A percentile compares a stretch with the other conserved stretches of the same genome.
These are phyloP conservation scores for Selaginella moellendorffii DNA, from an alignment of 75 land plant species.

Conservation along the genomic window DNA sequence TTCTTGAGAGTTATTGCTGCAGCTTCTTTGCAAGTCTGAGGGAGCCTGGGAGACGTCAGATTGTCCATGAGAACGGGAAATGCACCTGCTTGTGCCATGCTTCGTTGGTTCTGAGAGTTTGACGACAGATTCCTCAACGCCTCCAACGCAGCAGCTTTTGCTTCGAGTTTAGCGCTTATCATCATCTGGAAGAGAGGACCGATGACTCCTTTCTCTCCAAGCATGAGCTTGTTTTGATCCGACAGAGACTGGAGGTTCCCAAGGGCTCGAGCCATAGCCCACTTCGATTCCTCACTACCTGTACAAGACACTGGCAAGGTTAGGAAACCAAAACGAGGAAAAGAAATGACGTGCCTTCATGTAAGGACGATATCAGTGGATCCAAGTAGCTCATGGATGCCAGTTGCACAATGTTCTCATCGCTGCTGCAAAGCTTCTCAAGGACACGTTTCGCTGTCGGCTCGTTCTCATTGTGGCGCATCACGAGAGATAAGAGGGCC, in stretches of 20 bases:
- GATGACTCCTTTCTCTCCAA: slow-evolving; percentile 42
- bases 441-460: slow-evolving; percentile 26
- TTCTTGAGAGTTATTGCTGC: slow-evolving; percentile 40
- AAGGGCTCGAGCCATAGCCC: slow-evolving; percentile 51
- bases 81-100: slow-evolving; percentile 27
- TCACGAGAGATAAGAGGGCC: slow-evolving; percentile 42
- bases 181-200: slow-evolving; percentile 41
- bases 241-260: slow-evolving; percentile 40
- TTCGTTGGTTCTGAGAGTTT: slow-evolving; percentile 21
- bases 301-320: background rate
- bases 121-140: slow-evolving; percentile 42
- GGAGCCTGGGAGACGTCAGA: slow-evolving; percentile 22
- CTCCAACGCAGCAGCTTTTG: slow-evolving; percentile 38
- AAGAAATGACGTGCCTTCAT: slow-evolving; percentile 29
- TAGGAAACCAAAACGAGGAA: background rate
- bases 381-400: slow-evolving; percentile 49
- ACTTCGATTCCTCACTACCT: slow-evolving; percentile 49
- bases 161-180: slow-evolving; percentile 37
- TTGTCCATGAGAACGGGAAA: slow-evolving; percentile 32
- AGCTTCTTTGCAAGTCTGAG: slow-evolving; percentile 31
- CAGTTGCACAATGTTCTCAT: slow-evolving; percentile 46
- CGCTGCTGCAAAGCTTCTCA: slow-evolving; percentile 27
- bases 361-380: slow-evolving; percentile 34
- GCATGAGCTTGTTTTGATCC: slow-evolving; percentile 34
- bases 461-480: slow-evolving; percentile 30